Conservation (phyloP, 495 filamentous ascomycete species). For the Talaromyces stipitatus region DNA sequence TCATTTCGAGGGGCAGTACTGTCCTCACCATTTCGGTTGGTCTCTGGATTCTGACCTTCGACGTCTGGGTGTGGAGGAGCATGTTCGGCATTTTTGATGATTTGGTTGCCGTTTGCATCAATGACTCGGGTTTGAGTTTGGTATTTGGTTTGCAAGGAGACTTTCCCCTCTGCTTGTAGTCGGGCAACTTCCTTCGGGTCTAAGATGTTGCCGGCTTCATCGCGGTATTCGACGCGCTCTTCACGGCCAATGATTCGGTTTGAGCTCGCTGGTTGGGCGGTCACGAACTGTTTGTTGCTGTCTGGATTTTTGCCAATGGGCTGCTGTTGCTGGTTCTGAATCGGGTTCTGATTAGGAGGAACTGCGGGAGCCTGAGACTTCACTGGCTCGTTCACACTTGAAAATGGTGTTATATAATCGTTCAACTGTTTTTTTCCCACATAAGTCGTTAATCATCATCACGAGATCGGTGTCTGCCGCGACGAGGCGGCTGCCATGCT, state of each 20-base stretch:
- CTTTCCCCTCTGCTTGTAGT: conserved; percentile 70
- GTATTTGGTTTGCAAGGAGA: conserved; percentile 88
- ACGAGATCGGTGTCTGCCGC: conserved; percentile 21
- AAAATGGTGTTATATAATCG: conserved; percentile 32
- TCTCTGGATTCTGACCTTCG: conserved; percentile 64
- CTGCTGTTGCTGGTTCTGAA: conserved; percentile 13
- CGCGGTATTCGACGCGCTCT: conserved; percentile 88
- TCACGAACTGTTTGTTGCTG: conserved; percentile 31
- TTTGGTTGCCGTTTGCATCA: conserved; percentile 66
- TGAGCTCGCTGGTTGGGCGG: conserved; percentile 35
- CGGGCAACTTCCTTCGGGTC: conserved; percentile 75
- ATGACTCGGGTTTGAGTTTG: conserved; percentile 84
- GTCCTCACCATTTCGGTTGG: conserved; percentile 32
- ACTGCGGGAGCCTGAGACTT: conserved; percentile 15
- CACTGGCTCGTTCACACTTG: conserved; percentile 13
- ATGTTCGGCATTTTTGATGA: conserved; percentile 43
- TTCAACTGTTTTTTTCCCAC: conserved; percentile 22
- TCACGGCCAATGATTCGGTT: conserved; percentile 53
- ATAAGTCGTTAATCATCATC: conserved; percentile 13
- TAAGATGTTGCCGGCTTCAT: conserved; percentile 86
- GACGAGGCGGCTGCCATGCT: conserved; percentile 24
- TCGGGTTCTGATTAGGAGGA: neutral
- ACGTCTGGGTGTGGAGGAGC: conserved; percentile 82
- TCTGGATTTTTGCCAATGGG: conserved; percentile 11
- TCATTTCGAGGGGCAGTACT: conserved; percentile 33